Evolutionary conservation across 257 asterid species (phyloP).

Genomic region (Solanum arcanum): DNA sequence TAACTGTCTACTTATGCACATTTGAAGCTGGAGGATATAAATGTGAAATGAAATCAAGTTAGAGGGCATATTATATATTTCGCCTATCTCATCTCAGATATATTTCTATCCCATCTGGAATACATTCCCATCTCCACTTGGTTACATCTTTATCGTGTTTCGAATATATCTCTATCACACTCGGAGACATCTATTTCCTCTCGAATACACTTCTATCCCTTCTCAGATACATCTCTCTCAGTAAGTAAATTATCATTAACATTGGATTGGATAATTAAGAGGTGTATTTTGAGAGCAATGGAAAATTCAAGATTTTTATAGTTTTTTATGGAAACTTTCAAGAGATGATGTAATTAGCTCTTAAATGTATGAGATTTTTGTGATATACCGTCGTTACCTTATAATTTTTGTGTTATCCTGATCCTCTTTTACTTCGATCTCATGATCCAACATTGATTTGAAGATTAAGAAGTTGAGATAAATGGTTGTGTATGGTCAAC

Average conservation of each 20-base stretch:
- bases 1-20: too few relatives aligned
- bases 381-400: neutral
- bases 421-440: neutral
- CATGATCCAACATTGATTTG: neutral
- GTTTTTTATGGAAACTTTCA: neutral
- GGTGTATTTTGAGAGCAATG: neutral
- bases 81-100: neutral
- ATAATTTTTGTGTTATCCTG: neutral
- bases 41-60: too few relatives aligned
- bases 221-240: neutral
- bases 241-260: neutral
- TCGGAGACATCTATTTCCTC: neutral
- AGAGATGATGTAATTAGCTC: neutral
- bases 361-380: neutral
- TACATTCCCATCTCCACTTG: neutral
- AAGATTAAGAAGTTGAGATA: neutral
- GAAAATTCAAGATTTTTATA: too few relatives aligned
- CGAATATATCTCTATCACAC: neutral
- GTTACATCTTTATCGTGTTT: neutral
- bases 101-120: too few relatives aligned
- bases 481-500: neutral
- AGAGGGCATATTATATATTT: too few relatives aligned
- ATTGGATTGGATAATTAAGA: neutral
- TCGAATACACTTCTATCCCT: too few relatives aligned
- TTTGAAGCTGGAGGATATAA: too few relatives aligned